Evolutionary conservation across 805 yeast genomes (phyloP).

Genomic region (Monosporozyma unispora): DNA sequence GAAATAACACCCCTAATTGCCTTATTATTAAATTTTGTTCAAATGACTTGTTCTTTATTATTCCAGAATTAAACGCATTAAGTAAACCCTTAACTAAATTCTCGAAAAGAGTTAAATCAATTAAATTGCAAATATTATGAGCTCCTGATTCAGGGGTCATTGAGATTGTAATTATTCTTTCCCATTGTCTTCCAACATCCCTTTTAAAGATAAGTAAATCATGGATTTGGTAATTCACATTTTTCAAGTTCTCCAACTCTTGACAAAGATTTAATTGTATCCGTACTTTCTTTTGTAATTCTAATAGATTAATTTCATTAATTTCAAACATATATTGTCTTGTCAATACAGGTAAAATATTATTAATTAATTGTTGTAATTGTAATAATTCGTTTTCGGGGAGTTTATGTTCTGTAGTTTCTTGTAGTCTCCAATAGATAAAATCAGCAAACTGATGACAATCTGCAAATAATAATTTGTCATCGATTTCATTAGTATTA

Average conservation of each 20-base stretch:
- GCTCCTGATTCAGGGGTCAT: not conserved
- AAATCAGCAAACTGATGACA: not conserved
- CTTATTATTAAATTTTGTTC: not conserved
- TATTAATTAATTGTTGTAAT: not conserved
- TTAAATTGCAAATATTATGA: not conserved
- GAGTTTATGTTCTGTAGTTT: not conserved
- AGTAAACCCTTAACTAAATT: not conserved
- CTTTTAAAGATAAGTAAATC: slow-evolving; percentile 1
- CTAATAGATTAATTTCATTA: not conserved
- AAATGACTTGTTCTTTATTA: not conserved
- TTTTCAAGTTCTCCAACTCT: not conserved
- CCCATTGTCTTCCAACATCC: slow-evolving; percentile 1
- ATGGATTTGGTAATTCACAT: not conserved
- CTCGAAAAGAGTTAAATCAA: not conserved
- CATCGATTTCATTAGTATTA: not conserved
- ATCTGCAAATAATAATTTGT: not conserved
- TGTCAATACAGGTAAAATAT: slow-evolving; percentile 2
- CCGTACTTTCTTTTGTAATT: not conserved
- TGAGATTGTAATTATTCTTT: not conserved
- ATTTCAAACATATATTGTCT: slow-evolving; percentile 3
- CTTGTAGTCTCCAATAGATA: not conserved
- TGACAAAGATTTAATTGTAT: slow-evolving; percentile 2
- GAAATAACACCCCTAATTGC: not conserved
- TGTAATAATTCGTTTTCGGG: not conserved
- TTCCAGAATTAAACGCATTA: not conserved